Base-by-base conservation (phyloP, 2,329 filamentous ascomycete genomes). In the Rutstroemia sp. region DNA sequence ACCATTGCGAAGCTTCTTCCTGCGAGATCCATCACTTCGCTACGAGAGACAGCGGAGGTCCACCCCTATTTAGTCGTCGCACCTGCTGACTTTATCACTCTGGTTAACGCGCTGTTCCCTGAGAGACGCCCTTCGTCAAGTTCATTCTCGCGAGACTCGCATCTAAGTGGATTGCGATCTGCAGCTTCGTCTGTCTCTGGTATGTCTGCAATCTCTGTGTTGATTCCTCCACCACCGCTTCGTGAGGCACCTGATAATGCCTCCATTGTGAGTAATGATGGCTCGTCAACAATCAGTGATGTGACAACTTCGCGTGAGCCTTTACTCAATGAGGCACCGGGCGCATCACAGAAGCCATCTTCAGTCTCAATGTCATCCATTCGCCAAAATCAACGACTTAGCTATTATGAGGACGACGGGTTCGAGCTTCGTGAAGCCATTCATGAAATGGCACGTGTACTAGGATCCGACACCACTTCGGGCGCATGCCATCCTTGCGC, bases 61-160 rank as follows among this genome's bases (percentile, higher is more conserved):
- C 87, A 88, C 66, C 87, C 86, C 34, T 94, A 90, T 67, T 75
- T 95, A 65, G 87, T 92, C 37, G 73, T 96, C 62, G 89, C 87
- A 67, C 83, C 89, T 38, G 81, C 87, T 42, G 92, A 96, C 69
- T 75, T 95, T 62, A 76, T 87, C 38, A 92, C 89, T 2, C 73
- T 95, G 64, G 81, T 95, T 60, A 89, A 94, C 69, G 86, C 87
- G 10, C 79, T 96, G 14, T 95, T 92, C 67, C 92, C 92, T 0
- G 86, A 89, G 65, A 78, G 80, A 54, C 77, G 86, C 42, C 84
- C 87, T 1, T 76, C 78, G 38, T 89, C 86, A 1, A 76, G 72
- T 38, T 62, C 76, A 63, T 67, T 75, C 64, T 65, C 73, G 63
- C 65, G 71, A 68, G 67, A 78, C 60, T 69, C 75, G 56, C 78